phyloP scores from a whole-genome alignment of 2,329 filamentous ascomycete genomes.

The Microdochium bolleyi region DNA sequence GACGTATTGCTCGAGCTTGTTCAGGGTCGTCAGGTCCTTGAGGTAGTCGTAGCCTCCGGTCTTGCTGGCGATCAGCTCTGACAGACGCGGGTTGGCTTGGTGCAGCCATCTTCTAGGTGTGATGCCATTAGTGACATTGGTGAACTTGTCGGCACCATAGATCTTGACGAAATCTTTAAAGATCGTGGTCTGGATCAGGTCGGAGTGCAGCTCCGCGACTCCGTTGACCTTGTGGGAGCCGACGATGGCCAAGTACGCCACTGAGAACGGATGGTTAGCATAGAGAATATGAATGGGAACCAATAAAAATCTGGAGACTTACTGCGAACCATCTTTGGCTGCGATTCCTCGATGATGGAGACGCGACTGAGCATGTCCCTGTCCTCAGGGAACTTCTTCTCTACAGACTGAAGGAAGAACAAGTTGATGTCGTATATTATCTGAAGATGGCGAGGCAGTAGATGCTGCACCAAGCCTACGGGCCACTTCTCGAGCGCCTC shows the following conservation, averaged over 20 bases:
- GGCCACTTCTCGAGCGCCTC: conserved; percentile 99
- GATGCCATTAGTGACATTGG: conserved; percentile 97
- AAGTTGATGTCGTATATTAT: conserved; percentile 99
- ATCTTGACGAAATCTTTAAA: conserved; percentile 98
- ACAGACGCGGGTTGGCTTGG: conserved; percentile 90
- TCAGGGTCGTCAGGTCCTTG: conserved; percentile 80
- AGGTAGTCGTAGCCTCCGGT: conserved; percentile 76
- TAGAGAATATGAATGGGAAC: not conserved
- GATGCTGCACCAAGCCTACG: conserved; percentile 82
- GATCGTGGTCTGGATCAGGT: conserved; percentile 97
- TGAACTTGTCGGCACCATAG: conserved; percentile 95
- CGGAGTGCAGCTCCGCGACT: conserved; percentile 94
- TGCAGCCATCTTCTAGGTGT: conserved; percentile 94
- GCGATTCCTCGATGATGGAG: conserved; percentile 96
- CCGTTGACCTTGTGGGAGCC: conserved; percentile 99
- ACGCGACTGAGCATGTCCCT: conserved; percentile 77
- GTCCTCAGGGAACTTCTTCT: conserved; percentile 84
- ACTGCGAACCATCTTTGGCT: conserved; percentile 92
- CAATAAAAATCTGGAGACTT: not conserved
- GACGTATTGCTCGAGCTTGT: conserved; percentile 75
- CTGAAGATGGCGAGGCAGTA: conserved; percentile 88
- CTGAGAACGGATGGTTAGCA: not conserved
- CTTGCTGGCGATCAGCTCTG: conserved; percentile 87
- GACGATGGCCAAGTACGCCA: conserved; percentile 92
- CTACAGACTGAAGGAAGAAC: conserved; percentile 83